Evolutionary conservation across 352 stramenopile genomes (phyloP).

Genomic region (Pythium biforme): DNA sequence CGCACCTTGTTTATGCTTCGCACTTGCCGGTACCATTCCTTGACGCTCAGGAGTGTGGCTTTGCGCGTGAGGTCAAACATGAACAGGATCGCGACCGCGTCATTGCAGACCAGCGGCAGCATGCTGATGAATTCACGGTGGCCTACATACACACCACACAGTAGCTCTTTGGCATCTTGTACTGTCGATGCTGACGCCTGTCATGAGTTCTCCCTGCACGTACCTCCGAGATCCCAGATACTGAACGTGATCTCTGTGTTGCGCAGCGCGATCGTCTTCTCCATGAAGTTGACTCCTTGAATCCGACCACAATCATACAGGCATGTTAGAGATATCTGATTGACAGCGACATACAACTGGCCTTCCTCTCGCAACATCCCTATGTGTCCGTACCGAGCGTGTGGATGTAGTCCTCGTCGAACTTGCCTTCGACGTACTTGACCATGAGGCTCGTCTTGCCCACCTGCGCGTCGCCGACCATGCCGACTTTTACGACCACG

Average conservation of each 20-base stretch:
- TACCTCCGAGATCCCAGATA: conserved; percentile 93
- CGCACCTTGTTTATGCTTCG: conserved; percentile 85
- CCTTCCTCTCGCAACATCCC: not conserved
- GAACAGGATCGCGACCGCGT: conserved; percentile 94
- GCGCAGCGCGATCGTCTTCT: conserved; percentile 93
- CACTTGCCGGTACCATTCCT: conserved; percentile 93
- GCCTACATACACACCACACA: conserved; percentile 21
- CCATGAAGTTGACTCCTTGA: conserved; percentile 94
- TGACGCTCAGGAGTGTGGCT: conserved; percentile 89
- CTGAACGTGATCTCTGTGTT: conserved; percentile 96
- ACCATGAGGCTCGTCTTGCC: conserved; percentile 96
- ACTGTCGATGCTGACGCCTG: not conserved
- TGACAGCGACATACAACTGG: no score
- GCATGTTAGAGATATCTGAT: not conserved
- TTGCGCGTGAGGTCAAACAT: conserved; percentile 95
- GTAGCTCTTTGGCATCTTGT: not conserved
- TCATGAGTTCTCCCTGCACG: conserved; percentile 3
- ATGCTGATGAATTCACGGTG: conserved; percentile 94
- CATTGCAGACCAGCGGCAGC: conserved; percentile 94
- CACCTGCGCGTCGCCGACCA: conserved; percentile 94
- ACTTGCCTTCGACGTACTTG: conserved; percentile 95
- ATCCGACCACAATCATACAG: not conserved
- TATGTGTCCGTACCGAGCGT: conserved; percentile 67
- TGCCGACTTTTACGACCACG: conserved; percentile 91
- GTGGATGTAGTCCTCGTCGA: conserved; percentile 96